phyloP scores from a whole-genome alignment of 225 moss, liverwort and hornwort species.

The Climacium dendroides region DNA sequence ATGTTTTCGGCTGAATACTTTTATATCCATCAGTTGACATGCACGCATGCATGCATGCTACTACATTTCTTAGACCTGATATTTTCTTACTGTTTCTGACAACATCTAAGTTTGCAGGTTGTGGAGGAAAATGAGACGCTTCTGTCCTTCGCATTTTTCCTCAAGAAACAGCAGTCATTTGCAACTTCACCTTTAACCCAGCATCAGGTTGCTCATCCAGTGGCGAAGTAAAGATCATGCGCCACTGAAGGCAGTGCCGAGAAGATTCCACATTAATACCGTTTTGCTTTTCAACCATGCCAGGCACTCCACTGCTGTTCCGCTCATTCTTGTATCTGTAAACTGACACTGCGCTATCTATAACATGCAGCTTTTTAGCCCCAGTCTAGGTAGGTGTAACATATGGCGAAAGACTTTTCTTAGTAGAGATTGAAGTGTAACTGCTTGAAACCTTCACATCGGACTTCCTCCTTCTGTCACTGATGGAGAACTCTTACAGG shows the following conservation, averaged over 20 bases:
- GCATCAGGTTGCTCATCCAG: conserved; percentile 74
- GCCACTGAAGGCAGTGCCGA: not conserved
- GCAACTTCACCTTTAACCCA: conserved; percentile 55
- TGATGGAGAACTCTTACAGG: not conserved
- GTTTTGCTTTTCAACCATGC: not conserved
- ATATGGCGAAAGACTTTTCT: conserved; percentile 2
- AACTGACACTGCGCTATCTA: not conserved
- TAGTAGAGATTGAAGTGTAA: not conserved
- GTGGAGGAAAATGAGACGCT: conserved; percentile 98
- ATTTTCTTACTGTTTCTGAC: not conserved
- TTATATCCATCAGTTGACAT: not conserved
- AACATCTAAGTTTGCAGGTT: conserved; percentile 22
- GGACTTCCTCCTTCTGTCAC: not conserved
- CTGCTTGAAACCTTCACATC: conserved; percentile 1
- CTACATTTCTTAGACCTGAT: not conserved
- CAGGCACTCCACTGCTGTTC: not conserved
- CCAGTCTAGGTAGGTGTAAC: conserved; percentile 18
- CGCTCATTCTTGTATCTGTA: conserved; percentile 14
- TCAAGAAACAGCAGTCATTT: conserved; percentile 86
- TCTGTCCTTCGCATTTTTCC: conserved; percentile 70
- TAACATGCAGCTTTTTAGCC: not conserved
- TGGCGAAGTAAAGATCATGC: conserved; percentile 45
- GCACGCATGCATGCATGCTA: not conserved
- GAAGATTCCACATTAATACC: not conserved
- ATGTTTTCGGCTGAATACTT: not conserved